Evolutionary conservation across 108 stramenopile species (phyloP).

Genomic region (Aurantiochytrium sp.): DNA sequence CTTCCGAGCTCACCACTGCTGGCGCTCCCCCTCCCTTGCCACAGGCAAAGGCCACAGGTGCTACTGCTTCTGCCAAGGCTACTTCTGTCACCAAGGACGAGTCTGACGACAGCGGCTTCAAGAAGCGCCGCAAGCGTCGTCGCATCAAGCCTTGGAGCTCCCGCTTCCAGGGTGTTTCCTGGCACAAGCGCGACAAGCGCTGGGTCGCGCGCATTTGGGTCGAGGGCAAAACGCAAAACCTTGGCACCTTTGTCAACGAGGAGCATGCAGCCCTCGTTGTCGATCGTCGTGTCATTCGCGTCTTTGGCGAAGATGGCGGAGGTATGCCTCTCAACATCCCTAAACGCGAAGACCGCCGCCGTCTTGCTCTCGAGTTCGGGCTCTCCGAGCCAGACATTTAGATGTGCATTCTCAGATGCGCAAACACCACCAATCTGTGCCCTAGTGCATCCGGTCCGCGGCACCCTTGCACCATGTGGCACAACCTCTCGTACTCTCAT

Average conservation of each 20-base stretch:
- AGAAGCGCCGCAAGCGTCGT: not conserved
- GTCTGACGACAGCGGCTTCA: not conserved
- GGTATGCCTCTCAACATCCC: not conserved
- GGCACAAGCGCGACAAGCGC: not conserved
- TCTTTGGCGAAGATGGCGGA: not conserved
- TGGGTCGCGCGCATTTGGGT: slow-evolving; percentile 15
- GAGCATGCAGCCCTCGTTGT: not conserved
- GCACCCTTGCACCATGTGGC: too few relatives aligned
- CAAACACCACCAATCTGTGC: too few relatives aligned
- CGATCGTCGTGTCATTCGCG: not conserved
- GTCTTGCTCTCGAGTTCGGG: not conserved
- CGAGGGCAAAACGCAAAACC: not conserved
- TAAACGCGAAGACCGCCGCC: not conserved
- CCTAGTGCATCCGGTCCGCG: too few relatives aligned
- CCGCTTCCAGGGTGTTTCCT: not conserved
- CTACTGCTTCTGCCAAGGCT: not conserved
- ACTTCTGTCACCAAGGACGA: not conserved
- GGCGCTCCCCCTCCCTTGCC: too few relatives aligned
- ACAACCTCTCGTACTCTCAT: too few relatives aligned
- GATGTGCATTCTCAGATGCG: too few relatives aligned
- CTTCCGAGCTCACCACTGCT: too few relatives aligned
- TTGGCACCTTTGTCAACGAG: not conserved
- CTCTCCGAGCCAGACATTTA: too few relatives aligned
- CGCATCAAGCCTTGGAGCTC: not conserved
- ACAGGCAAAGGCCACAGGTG: not conserved